phyloP scores from a whole-genome alignment of 2,329 filamentous ascomycete species.

The Microcyclospora tardicrescens region DNA sequence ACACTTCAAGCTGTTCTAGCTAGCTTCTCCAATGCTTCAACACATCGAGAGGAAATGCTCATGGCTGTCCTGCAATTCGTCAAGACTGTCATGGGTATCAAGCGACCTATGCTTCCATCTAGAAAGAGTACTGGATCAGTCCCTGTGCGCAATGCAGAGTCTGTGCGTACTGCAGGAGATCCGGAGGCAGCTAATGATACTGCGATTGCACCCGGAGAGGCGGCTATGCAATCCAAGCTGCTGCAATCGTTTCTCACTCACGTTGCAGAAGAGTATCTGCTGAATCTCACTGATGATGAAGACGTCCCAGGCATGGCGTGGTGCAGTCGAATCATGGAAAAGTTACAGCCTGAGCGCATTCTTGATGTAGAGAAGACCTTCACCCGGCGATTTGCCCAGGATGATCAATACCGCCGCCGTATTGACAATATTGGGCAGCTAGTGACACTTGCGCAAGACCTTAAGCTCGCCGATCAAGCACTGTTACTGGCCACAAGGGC shows the following conservation, averaged over 20 bases:
- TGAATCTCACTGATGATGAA: slow-evolving; percentile 31
- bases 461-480: slow-evolving; percentile 36
- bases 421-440: slow-evolving; percentile 60
- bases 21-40: slow-evolving; percentile 47
- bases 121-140: slow-evolving; percentile 35
- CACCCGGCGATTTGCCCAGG: slow-evolving; percentile 51
- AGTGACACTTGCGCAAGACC: slow-evolving; percentile 51
- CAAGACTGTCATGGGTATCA: slow-evolving; percentile 53
- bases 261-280: slow-evolving; percentile 60
- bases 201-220: slow-evolving; percentile 40
- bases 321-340: slow-evolving; percentile 51
- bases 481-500: slow-evolving; percentile 32
- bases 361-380: slow-evolving; percentile 50
- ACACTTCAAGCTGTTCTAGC: slow-evolving; percentile 60
- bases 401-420: slow-evolving; percentile 47
- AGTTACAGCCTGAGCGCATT: slow-evolving; percentile 49
- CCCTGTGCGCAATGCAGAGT: neutral
- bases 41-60: slow-evolving; percentile 50
- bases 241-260: slow-evolving; percentile 69
- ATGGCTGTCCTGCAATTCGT: slow-evolving; percentile 58
- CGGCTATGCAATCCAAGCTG: slow-evolving; percentile 48
- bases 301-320: slow-evolving; percentile 38
- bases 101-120: slow-evolving; percentile 51
- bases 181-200: slow-evolving; percentile 39
- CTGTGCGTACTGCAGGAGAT: slow-evolving; percentile 33